Evolutionary conservation across 2,329 filamentous ascomycete species (phyloP).

Genomic region (Cytospora leucostoma): DNA sequence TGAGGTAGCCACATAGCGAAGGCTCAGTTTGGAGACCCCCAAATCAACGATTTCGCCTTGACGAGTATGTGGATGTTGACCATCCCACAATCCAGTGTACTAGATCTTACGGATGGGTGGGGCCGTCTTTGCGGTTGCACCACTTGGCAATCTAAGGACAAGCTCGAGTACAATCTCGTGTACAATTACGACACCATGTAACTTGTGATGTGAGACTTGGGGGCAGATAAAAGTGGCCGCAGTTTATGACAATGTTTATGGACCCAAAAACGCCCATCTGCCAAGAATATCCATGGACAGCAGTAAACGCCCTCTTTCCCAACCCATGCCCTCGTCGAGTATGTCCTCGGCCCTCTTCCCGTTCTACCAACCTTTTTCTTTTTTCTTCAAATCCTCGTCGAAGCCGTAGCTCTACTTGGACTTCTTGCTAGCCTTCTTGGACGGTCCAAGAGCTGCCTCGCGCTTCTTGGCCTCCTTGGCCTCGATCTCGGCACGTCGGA

Average conservation of each 20-base stretch:
- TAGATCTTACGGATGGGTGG: background rate
- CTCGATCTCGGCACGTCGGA: slow-evolving; percentile 53
- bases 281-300: background rate
- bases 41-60: background rate
- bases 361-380: background rate
- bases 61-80: background rate
- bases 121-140: background rate
- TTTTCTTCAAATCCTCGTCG: background rate
- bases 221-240: slow-evolving; percentile 1
- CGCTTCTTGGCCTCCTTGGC: slow-evolving; percentile 58
- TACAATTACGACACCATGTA: background rate
- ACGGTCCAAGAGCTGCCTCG: slow-evolving; percentile 50
- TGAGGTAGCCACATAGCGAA: background rate
- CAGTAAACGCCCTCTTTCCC: background rate
- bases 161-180: too few relatives aligned
- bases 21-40: background rate
- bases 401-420: slow-evolving; percentile 9
- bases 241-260: slow-evolving; percentile 1
- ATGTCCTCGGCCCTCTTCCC: background rate
- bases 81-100: background rate
- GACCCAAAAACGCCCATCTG: background rate
- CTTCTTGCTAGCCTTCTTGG: slow-evolving; percentile 50
- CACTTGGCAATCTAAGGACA: background rate
- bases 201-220: background rate
- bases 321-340: background rate